Conservation (phyloP, 2,329 filamentous ascomycete genomes). For the Apiospora pterosperma region DNA sequence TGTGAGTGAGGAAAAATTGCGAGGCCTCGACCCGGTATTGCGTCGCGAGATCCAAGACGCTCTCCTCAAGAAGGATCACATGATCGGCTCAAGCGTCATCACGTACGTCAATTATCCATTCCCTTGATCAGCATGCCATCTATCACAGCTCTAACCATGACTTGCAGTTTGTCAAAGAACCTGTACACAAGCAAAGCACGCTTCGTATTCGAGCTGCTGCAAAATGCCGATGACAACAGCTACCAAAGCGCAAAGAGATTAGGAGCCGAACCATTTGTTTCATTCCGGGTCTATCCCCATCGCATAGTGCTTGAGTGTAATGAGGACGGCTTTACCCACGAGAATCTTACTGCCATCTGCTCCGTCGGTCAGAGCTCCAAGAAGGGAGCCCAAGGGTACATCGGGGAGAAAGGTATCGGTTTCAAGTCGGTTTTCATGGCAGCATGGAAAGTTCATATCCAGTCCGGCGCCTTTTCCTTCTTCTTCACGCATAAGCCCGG, state of each 20-base stretch:
- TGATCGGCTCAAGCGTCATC: slow-evolving; percentile 18
- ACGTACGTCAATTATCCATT: slow-evolving; percentile 15
- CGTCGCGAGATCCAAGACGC: slow-evolving; percentile 14
- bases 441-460: slow-evolving; percentile 40
- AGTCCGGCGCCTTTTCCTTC: slow-evolving; percentile 42
- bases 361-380: slow-evolving; percentile 44
- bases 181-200: slow-evolving; percentile 39
- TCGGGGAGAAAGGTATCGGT: slow-evolving; percentile 49
- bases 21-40: slow-evolving; percentile 6
- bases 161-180: slow-evolving; percentile 36
- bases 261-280: slow-evolving; percentile 24
- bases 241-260: slow-evolving; percentile 25
- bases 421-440: slow-evolving; percentile 51
- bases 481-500: slow-evolving; percentile 35
- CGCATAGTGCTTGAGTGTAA: slow-evolving; percentile 46
- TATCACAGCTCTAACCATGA: neutral
- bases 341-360: slow-evolving; percentile 44
- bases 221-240: slow-evolving; percentile 52
- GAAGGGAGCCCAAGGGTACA: slow-evolving; percentile 34
- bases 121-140: neutral
- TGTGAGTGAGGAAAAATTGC: slow-evolving; percentile 11
- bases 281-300: slow-evolving; percentile 32
- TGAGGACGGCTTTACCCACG: slow-evolving; percentile 41
- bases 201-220: slow-evolving; percentile 51
- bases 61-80: slow-evolving; percentile 11